Evolutionary conservation across 805 yeast genomes (phyloP).

Genomic region (Candida silvicultrix): DNA sequence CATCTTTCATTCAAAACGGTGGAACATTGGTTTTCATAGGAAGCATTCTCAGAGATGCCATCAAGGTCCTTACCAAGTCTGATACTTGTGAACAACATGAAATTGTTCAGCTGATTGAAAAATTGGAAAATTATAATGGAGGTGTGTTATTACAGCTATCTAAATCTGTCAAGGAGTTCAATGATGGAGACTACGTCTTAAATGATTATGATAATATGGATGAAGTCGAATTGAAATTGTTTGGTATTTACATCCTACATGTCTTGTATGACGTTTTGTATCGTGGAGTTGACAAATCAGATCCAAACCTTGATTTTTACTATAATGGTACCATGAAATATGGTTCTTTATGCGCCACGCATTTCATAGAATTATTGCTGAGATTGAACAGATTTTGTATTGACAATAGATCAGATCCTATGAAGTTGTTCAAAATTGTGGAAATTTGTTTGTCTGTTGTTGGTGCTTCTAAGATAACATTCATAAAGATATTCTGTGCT

Average conservation of each 20-base stretch:
- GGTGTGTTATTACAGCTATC: conserved; percentile 8
- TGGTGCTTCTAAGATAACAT: not conserved
- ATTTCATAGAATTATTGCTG: conserved; percentile 15
- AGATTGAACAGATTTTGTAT: conserved; percentile 8
- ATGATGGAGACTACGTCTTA: conserved; percentile 3
- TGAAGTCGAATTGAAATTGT: conserved; percentile 5
- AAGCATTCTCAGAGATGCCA: conserved; percentile 2
- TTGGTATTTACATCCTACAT: conserved; percentile 9
- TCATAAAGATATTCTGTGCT: not conserved
- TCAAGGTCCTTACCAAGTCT: conserved; percentile 4
- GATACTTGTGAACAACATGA: conserved; percentile 3
- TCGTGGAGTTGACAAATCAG: conserved; percentile 6
- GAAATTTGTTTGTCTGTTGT: not conserved
- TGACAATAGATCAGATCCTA: not conserved
- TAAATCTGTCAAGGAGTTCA: conserved; percentile 2
- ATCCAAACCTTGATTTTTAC: conserved; percentile 7
- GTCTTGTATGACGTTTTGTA: conserved; percentile 14
- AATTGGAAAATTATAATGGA: conserved; percentile 12
- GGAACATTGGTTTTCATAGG: not conserved
- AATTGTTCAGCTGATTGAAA: conserved; percentile 6
- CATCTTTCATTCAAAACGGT: not conserved
- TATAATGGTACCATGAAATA: conserved; percentile 15
- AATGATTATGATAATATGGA: conserved; percentile 1
- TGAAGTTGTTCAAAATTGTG: not conserved
- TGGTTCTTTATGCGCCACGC: conserved; percentile 14